These are phyloP conservation scores for Mycena maculata DNA, from an alignment of 768 basidiomycete species.

Conservation along the genomic window DNA sequence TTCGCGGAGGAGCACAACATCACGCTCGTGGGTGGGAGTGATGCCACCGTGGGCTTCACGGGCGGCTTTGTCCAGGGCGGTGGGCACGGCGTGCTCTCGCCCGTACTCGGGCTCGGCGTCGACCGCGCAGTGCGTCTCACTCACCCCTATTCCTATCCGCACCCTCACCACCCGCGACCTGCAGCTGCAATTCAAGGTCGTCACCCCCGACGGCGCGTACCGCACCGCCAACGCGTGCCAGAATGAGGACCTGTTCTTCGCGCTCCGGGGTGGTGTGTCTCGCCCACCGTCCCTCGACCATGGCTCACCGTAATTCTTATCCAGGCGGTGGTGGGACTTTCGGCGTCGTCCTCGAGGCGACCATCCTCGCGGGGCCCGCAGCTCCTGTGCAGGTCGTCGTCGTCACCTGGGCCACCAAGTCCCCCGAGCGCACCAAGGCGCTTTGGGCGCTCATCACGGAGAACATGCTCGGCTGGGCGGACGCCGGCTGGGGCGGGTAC, in stretches of 20 bases:
- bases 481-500: constrained; percentile 63
- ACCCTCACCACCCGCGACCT: background rate
- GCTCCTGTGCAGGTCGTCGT: constrained; percentile 53
- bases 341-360: constrained; percentile 52
- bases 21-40: constrained; percentile 58
- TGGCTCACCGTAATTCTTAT: background rate
- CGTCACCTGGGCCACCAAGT: constrained; percentile 42
- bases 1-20: constrained; percentile 59
- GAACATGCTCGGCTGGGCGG: constrained; percentile 54
- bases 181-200: constrained; percentile 62
- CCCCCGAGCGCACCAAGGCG: constrained; percentile 42
- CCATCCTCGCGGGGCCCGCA: constrained; percentile 52
- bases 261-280: constrained; percentile 57
- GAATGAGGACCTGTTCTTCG: constrained; percentile 66
- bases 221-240: constrained; percentile 61
- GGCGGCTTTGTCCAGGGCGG: constrained; percentile 55
- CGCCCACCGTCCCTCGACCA: background rate
- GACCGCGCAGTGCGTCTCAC: constrained; percentile 56
- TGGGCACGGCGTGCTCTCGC: constrained; percentile 57
- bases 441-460: constrained; percentile 52
- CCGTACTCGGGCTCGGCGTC: constrained; percentile 58
- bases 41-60: constrained; percentile 54
- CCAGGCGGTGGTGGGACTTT: constrained; percentile 61
- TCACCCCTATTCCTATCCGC: too few species aligned
- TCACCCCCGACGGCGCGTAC: constrained; percentile 62